Conservation (phyloP, 768 basidiomycete genomes). For the Phylloporus sp. region DNA sequence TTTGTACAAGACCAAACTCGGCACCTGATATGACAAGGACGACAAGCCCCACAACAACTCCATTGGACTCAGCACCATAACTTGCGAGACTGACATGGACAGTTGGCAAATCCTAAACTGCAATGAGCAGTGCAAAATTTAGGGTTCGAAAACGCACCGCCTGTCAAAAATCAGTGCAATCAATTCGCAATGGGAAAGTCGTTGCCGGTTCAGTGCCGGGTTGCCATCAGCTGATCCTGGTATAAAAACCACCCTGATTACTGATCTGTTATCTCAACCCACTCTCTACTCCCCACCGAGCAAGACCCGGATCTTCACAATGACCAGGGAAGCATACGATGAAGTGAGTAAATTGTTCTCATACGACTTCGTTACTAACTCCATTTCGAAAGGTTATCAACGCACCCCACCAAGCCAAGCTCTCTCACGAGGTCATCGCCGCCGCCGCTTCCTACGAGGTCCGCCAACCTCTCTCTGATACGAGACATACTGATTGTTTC, state of each 20-base stretch:
- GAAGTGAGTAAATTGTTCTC: conserved; percentile 11
- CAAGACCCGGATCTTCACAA: conserved; percentile 4
- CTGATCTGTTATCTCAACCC: conserved; percentile 1
- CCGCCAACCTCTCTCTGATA: not conserved
- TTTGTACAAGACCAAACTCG: too few relatives aligned
- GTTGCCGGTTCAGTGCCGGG: too few relatives aligned
- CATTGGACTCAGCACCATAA: too few relatives aligned
- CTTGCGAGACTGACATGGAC: too few relatives aligned
- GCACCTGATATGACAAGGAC: too few relatives aligned
- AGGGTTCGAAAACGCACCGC: not conserved
- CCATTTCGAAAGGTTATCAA: conserved; percentile 37
- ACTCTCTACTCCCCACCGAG: not conserved
- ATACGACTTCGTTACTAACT: not conserved
- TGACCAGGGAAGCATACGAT: conserved; percentile 16
- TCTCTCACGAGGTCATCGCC: conserved; percentile 66
- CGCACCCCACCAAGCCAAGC: conserved; percentile 50
- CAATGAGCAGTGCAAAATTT: not conserved
- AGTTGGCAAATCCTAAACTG: too few relatives aligned
- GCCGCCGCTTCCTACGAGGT: conserved; percentile 67
- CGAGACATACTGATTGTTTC: not conserved
- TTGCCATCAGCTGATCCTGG: not conserved
- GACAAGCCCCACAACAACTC: too few relatives aligned
- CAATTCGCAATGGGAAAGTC: not conserved
- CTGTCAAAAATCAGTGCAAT: not conserved
- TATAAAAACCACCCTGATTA: not conserved